These are phyloP conservation scores for Gomphus bonarii DNA, from an alignment of 1,284 basidiomycete species.

Conservation along the genomic window DNA sequence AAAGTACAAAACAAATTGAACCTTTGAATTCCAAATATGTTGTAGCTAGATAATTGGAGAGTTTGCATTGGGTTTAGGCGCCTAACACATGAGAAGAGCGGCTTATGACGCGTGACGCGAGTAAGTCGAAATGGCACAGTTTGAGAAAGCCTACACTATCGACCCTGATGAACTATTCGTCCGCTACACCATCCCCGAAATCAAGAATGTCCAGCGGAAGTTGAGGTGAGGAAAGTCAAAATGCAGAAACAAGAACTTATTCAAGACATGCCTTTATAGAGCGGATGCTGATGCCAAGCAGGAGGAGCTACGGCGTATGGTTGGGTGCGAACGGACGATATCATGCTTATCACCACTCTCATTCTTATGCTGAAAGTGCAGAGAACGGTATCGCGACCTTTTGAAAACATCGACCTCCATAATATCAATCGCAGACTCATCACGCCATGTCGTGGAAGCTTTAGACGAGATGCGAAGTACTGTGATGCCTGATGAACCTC, in stretches of 20 bases:
- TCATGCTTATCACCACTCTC: slow-evolving; percentile 22
- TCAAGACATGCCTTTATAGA: slow-evolving; percentile 28
- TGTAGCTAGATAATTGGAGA: too few relatives aligned
- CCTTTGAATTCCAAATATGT: too few relatives aligned
- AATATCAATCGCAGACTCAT: slow-evolving; percentile 60
- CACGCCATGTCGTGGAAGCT: slow-evolving; percentile 47
- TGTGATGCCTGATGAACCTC: slow-evolving; percentile 37
- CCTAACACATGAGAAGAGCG: too few relatives aligned
- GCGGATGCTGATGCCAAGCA: slow-evolving; percentile 85
- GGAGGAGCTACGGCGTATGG: slow-evolving; percentile 88
- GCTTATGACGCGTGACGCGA: too few relatives aligned
- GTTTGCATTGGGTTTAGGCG: too few relatives aligned
- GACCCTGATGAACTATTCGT: slow-evolving; percentile 79
- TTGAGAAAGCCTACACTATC: slow-evolving; percentile 20
- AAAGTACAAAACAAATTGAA: too few relatives aligned
- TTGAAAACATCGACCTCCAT: slow-evolving; percentile 86
- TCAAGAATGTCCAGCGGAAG: slow-evolving; percentile 60
- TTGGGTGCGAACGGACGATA: slow-evolving; percentile 61
- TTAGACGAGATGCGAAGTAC: slow-evolving; percentile 48
- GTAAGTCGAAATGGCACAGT: too few relatives aligned
- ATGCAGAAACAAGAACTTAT: neutral
- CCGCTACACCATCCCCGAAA: slow-evolving; percentile 63
- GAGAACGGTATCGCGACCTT: slow-evolving; percentile 90
- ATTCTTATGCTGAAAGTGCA: slow-evolving; percentile 42
- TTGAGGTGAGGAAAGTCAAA: slow-evolving; percentile 40